A percentile compares a stretch with the other conserved stretches of the same genome.
Evolutionary conservation across 352 stramenopile species (phyloP).

Genomic region (Phytopythium delawarense): DNA sequence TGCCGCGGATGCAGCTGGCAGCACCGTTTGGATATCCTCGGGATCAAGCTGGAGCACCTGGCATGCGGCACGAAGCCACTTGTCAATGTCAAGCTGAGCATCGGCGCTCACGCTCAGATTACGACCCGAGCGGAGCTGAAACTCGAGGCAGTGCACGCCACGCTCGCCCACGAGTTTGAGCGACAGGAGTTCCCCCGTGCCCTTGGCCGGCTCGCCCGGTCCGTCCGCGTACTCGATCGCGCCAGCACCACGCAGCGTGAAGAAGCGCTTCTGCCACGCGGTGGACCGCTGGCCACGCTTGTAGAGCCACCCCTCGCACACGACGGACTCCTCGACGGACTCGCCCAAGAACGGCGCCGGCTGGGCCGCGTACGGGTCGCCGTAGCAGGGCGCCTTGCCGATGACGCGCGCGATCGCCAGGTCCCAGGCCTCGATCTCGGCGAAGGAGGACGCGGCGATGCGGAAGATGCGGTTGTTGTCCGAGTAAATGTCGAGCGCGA

Average conservation of each 20-base stretch:
- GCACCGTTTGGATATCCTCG: slow-evolving; percentile 18
- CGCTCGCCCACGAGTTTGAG: slow-evolving; percentile 43
- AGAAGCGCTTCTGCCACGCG: slow-evolving; percentile 70
- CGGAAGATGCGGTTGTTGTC: slow-evolving; percentile 79
- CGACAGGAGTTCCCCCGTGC: slow-evolving; percentile 53
- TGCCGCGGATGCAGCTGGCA: not conserved
- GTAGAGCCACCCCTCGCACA: slow-evolving; percentile 76
- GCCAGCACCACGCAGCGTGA: slow-evolving; percentile 50
- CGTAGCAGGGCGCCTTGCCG: slow-evolving; percentile 58
- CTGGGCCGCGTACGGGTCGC: slow-evolving; percentile 50
- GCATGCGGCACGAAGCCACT: slow-evolving; percentile 62
- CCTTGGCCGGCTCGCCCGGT: slow-evolving; percentile 54
- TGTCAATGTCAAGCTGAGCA: slow-evolving; percentile 42
- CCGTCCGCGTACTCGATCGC: slow-evolving; percentile 63
- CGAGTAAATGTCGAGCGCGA: slow-evolving; percentile 74
- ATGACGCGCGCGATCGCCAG: slow-evolving; percentile 40
- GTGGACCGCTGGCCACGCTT: slow-evolving; percentile 55
- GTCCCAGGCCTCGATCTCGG: slow-evolving; percentile 77
- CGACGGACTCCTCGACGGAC: slow-evolving; percentile 38
- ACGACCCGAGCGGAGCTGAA: slow-evolving; percentile 60
- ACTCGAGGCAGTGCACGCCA: slow-evolving; percentile 45
- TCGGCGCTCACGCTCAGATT: slow-evolving; percentile 64
- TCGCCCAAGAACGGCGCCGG: slow-evolving; percentile 60
- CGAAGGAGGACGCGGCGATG: slow-evolving; percentile 59
- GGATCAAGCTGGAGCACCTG: slow-evolving; percentile 44